Percentiles rank a stretch among this genome's conserved stretches.
phyloP scores from a whole-genome alignment of 116 monocot genomes.

The Cymodocea nodosa region DNA sequence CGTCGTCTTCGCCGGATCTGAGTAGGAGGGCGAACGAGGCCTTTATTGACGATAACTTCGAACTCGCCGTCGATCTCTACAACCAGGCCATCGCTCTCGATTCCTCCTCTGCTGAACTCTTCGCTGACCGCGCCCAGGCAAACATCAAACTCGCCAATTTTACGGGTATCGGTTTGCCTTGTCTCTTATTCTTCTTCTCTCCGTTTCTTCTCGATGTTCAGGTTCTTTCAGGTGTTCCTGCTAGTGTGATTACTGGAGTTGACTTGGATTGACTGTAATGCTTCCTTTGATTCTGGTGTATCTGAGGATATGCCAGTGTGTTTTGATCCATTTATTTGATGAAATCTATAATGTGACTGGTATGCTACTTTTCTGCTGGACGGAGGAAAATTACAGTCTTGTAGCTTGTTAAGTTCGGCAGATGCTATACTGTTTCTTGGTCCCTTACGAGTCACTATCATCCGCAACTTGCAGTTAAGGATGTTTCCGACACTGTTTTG shows the following conservation, averaged over 20 bases:
- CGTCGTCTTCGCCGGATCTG: slow-evolving; percentile 22
- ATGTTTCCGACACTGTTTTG: no score
- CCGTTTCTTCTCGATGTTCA: background rate
- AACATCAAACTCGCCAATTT: slow-evolving; percentile 56
- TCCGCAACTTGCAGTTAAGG: no score
- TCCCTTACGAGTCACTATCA: no score
- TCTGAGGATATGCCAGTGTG: no score
- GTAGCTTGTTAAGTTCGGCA: no score
- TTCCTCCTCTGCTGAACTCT: slow-evolving; percentile 43
- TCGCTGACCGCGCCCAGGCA: slow-evolving; percentile 71
- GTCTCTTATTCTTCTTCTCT: background rate
- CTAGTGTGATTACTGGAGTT: background rate
- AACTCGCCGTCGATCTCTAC: slow-evolving; percentile 52
- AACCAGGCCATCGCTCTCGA: slow-evolving; percentile 42
- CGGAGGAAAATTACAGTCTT: no score
- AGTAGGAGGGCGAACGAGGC: slow-evolving; percentile 50
- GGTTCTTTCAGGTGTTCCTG: background rate
- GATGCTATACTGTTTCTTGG: no score
- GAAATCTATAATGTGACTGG: no score
- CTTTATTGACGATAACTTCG: slow-evolving; percentile 68
- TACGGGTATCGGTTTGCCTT: slow-evolving; percentile 29
- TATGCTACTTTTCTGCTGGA: no score
- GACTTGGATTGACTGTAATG: background rate
- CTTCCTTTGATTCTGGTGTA: no score
- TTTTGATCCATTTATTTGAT: no score